These are phyloP conservation scores for Naematelia aurantialba DNA, from an alignment of 768 basidiomycete species.

Conservation along the genomic window DNA sequence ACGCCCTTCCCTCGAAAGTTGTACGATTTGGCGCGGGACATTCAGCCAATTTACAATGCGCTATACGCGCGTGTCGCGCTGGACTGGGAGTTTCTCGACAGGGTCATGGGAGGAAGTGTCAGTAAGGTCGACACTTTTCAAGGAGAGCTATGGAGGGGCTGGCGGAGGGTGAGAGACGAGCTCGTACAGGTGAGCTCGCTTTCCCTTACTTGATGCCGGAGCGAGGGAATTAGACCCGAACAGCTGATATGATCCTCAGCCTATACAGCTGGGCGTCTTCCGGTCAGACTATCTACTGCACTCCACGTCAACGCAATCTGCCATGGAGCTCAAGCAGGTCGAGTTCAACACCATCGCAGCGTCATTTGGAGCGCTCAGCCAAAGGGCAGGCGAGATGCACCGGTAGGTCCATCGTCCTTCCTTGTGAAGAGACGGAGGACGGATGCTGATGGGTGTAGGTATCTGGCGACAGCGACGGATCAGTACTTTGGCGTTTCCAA, in stretches of 20 bases:
- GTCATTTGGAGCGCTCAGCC: conserved; percentile 73
- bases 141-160: conserved; percentile 77
- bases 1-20: conserved; percentile 73
- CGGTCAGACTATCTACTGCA: conserved; percentile 93
- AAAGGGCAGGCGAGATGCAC: conserved; percentile 61
- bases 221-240: too few species aligned
- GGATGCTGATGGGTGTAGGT: conserved; percentile 53
- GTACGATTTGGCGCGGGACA: conserved; percentile 61
- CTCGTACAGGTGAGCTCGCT: conserved; percentile 56
- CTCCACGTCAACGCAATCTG: conserved; percentile 38
- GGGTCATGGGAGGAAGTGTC: conserved; percentile 79
- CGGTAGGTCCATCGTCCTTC: conserved; percentile 56
- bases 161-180: conserved; percentile 69
- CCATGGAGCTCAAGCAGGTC: conserved; percentile 73
- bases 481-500: conserved; percentile 58
- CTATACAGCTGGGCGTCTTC: conserved; percentile 81
- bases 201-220: background rate
- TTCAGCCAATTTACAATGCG: conserved; percentile 77
- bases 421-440: too few species aligned
- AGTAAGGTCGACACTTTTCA: conserved; percentile 82
- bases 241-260: conserved; percentile 58
- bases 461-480: conserved; percentile 62
- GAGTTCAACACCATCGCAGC: conserved; percentile 97
- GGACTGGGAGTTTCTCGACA: conserved; percentile 74
- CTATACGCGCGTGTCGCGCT: conserved; percentile 79